Evolutionary conservation across 768 basidiomycete species (phyloP).

Genomic region (Auriculariales sp.): DNA sequence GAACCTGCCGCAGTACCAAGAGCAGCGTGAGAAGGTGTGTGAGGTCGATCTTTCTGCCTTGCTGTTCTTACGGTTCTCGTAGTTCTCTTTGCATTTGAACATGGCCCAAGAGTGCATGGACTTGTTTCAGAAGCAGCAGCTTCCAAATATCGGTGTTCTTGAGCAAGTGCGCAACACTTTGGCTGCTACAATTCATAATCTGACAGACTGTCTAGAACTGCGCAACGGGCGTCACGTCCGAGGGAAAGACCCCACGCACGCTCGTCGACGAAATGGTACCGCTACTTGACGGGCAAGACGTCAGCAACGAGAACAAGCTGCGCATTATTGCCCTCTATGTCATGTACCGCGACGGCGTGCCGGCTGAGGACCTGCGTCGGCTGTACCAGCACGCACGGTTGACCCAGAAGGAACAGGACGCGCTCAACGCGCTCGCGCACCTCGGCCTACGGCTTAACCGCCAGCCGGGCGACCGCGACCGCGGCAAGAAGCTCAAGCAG

Average conservation of each 20-base stretch:
- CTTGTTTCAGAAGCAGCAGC: slow-evolving; percentile 77
- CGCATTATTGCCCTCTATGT: slow-evolving; percentile 94
- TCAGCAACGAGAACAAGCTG: slow-evolving; percentile 87
- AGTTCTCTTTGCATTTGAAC: slow-evolving; percentile 93
- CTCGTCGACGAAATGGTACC: slow-evolving; percentile 99
- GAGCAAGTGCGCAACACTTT: slow-evolving; percentile 51
- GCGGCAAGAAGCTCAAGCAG: slow-evolving; percentile 68
- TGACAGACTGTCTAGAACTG: slow-evolving; percentile 45
- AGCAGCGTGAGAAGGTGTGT: slow-evolving; percentile 80
- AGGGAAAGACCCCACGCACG: slow-evolving; percentile 88
- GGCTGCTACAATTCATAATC: background rate
- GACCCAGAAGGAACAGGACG: slow-evolving; percentile 80
- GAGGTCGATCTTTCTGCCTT: background rate
- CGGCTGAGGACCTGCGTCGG: slow-evolving; percentile 92
- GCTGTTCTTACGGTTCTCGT: slow-evolving; percentile 1
- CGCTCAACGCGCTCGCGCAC: slow-evolving; percentile 71
- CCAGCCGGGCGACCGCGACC: slow-evolving; percentile 59
- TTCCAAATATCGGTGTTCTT: slow-evolving; percentile 70
- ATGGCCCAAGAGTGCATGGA: slow-evolving; percentile 98
- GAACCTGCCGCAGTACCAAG: slow-evolving; percentile 84
- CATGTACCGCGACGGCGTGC: slow-evolving; percentile 87
- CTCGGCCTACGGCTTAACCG: slow-evolving; percentile 76
- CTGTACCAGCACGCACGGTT: slow-evolving; percentile 91
- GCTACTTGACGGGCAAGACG: slow-evolving; percentile 70
- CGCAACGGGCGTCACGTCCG: slow-evolving; percentile 79